Percentiles rank a stretch among this genome's conserved stretches.
phyloP scores from a whole-genome alignment of 441 rosid genomes.

The Eutrema salsugineum region DNA sequence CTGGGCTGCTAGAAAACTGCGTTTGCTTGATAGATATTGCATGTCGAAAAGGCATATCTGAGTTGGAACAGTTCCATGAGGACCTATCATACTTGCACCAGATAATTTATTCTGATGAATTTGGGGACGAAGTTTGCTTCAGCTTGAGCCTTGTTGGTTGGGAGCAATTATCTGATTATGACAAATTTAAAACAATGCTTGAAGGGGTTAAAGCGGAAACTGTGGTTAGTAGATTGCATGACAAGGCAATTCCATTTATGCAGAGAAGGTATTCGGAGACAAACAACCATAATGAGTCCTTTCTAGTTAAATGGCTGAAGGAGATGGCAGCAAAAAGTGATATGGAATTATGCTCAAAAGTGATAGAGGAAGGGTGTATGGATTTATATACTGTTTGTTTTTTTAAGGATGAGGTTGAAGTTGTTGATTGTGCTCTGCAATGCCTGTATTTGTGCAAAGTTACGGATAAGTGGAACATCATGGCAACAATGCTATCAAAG shows the following conservation, averaged over 20 bases:
- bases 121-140: conserved; percentile 46
- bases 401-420: conserved; percentile 79
- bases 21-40: conserved; percentile 77
- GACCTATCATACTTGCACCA: conserved; percentile 77
- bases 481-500: conserved; percentile 80
- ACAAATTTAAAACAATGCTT: conserved; percentile 80
- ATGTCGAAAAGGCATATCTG: conserved; percentile 69
- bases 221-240: conserved; percentile 57
- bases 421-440: conserved; percentile 78
- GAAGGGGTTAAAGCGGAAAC: conserved; percentile 65
- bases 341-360: conserved; percentile 74
- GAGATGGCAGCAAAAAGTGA: conserved; percentile 75
- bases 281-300: conserved; percentile 42
- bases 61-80: conserved; percentile 71
- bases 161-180: conserved; percentile 86
- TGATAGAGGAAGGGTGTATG: conserved; percentile 85
- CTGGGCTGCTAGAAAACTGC: conserved; percentile 94
- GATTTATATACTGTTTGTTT: conserved; percentile 47
- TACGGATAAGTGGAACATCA: conserved; percentile 82
- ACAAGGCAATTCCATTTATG: conserved; percentile 84
- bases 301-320: conserved; percentile 88
- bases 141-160: conserved; percentile 71
- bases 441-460: conserved; percentile 74
- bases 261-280: conserved; percentile 40
- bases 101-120: conserved; percentile 66